Conservation (phyloP, 1,139 yeast species). For the Candida pseudocylindracea region DNA sequence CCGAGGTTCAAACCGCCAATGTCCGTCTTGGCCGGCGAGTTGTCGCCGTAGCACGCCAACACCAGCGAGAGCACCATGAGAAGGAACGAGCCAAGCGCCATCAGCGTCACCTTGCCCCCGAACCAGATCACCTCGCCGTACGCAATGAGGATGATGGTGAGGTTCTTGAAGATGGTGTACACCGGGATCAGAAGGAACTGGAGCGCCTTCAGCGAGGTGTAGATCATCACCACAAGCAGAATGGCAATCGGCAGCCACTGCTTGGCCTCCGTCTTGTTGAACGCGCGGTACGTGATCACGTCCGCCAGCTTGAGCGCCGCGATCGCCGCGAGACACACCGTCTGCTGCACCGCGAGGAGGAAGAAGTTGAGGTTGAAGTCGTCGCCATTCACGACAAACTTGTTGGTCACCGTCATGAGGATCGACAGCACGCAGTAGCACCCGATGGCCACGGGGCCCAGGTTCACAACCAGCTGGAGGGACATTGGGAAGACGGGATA, state of each 20-base stretch:
- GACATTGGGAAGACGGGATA: background rate
- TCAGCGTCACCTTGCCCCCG: constrained; percentile 76
- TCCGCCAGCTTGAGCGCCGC: constrained; percentile 49
- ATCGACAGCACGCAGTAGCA: constrained; percentile 86
- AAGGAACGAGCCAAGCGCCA: constrained; percentile 74
- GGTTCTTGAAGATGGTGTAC: constrained; percentile 91
- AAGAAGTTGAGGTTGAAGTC: constrained; percentile 81
- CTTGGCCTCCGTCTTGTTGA: constrained; percentile 73
- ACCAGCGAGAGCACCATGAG: constrained; percentile 87
- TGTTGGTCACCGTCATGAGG: constrained; percentile 95
- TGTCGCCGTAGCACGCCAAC: constrained; percentile 87
- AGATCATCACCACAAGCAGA: constrained; percentile 79
- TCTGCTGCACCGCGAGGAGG: constrained; percentile 59
- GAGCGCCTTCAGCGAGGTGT: constrained; percentile 89
- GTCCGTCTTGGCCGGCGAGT: constrained; percentile 15
- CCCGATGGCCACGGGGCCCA: constrained; percentile 69
- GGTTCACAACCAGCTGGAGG: constrained; percentile 26
- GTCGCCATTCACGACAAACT: constrained; percentile 70
- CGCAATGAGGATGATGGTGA: constrained; percentile 89
- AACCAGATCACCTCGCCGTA: constrained; percentile 97
- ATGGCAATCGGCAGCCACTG: constrained; percentile 91
- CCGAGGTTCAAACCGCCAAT: constrained; percentile 43
- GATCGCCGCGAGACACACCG: constrained; percentile 62
- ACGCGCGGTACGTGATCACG: constrained; percentile 67
- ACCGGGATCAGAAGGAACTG: constrained; percentile 85